These are phyloP conservation scores for Pouteria campechiana DNA, from an alignment of 179 eudicot genomes.

Conservation along the genomic window DNA sequence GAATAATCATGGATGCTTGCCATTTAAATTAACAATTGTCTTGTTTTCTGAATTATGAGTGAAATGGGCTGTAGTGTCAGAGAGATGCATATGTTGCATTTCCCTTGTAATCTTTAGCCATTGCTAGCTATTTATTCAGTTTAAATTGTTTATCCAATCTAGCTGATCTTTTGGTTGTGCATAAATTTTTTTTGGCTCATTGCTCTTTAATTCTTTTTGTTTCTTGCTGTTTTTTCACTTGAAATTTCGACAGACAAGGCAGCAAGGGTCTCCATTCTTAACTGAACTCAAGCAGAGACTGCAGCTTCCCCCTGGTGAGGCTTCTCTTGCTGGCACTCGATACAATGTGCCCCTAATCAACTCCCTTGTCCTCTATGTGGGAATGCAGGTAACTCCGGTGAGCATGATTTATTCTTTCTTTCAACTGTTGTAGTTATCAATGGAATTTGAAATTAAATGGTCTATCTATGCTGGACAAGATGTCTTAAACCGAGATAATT, in stretches of 20 bases:
- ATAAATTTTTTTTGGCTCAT: no score
- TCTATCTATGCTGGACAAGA: no score
- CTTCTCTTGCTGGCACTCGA: constrained; percentile 67
- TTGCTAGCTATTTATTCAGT: no score
- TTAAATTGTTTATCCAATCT: no score
- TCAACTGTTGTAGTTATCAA: no score
- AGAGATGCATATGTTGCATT: not conserved
- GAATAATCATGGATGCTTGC: not conserved
- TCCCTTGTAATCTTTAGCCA: no score
- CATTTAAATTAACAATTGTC: not conserved
- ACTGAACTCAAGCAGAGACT: constrained; percentile 69
- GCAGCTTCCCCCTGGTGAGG: constrained; percentile 57
- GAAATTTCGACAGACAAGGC: constrained; percentile 42
- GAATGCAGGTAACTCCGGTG: constrained; percentile 68
- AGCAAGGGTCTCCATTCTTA: constrained; percentile 54
- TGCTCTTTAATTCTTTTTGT: not conserved
- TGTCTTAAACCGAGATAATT: no score
- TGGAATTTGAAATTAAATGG: no score
- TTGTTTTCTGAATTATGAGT: not conserved
- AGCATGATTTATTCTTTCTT: no score
- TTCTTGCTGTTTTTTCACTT: not conserved
- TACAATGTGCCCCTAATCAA: constrained; percentile 87
- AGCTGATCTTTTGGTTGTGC: no score
- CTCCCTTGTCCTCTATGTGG: constrained; percentile 84
- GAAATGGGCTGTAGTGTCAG: not conserved